A percentile compares a stretch with the other conserved stretches of the same genome.
phyloP scores from a whole-genome alignment of 805 yeast species.

The Lachancea thermotolerans region DNA sequence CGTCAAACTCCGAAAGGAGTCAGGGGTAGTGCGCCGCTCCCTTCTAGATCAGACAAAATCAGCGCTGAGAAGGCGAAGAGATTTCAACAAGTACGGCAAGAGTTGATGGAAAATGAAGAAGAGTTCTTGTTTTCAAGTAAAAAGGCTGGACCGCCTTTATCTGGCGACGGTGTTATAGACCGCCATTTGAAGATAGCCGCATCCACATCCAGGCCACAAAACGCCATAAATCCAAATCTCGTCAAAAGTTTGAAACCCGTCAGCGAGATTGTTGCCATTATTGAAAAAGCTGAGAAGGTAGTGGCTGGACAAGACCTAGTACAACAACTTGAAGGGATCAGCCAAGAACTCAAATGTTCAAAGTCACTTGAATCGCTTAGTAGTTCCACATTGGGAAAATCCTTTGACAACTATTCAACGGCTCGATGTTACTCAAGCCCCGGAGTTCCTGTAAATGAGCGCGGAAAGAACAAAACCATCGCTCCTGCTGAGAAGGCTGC shows the following conservation, averaged over 20 bases:
- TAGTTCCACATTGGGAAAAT: too few relatives aligned
- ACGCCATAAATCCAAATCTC: neutral
- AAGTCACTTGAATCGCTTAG: too few relatives aligned
- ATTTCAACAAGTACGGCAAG: neutral
- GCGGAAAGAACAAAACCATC: too few relatives aligned
- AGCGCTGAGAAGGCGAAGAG: neutral
- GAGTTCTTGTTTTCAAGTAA: neutral
- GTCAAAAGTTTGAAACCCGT: neutral
- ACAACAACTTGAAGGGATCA: neutral
- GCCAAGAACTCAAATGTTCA: neutral
- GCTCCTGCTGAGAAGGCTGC: too few relatives aligned
- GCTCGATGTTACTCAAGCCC: too few relatives aligned
- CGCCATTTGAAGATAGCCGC: constrained; percentile 1
- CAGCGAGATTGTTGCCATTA: constrained; percentile 1
- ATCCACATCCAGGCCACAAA: too few relatives aligned
- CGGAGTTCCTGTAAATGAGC: too few relatives aligned
- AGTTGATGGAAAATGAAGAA: constrained; percentile 1
- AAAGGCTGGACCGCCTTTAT: neutral
- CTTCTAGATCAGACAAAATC: neutral
- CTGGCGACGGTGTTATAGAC: constrained; percentile 1
- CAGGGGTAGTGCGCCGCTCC: neutral
- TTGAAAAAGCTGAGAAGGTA: neutral
- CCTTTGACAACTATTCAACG: too few relatives aligned
- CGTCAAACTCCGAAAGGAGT: neutral
- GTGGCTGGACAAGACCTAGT: neutral